Conservation (phyloP, 2,329 filamentous ascomycete species). For the Colletotrichum sp. region DNA sequence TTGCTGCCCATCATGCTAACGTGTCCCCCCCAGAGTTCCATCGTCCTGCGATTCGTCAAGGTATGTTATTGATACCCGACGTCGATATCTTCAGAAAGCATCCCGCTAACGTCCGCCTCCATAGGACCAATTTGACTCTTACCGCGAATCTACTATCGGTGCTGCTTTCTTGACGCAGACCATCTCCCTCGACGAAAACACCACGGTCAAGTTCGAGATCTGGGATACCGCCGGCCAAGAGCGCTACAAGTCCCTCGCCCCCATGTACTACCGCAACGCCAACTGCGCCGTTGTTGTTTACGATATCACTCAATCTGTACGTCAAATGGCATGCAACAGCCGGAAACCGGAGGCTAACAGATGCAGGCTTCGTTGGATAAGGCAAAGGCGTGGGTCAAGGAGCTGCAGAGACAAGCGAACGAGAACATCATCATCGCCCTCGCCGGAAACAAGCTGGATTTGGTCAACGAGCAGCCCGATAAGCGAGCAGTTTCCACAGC, state of each 20-base stretch:
- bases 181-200: slow-evolving; percentile 96
- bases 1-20: slow-evolving; percentile 11
- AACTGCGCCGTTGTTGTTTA: slow-evolving; percentile 99
- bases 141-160: slow-evolving; percentile 97
- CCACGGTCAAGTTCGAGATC: slow-evolving; percentile 99
- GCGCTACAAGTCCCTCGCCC: slow-evolving; percentile 97
- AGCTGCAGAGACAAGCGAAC: slow-evolving; percentile 97
- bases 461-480: slow-evolving; percentile 92
- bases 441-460: slow-evolving; percentile 96
- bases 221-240: slow-evolving; percentile 99
- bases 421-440: slow-evolving; percentile 99
- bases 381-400: slow-evolving; percentile 99
- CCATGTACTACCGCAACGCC: slow-evolving; percentile 99
- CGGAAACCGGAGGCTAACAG: slow-evolving; percentile 26
- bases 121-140: slow-evolving; percentile 97
- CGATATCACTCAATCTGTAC: slow-evolving; percentile 98
- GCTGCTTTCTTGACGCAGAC: slow-evolving; percentile 99
- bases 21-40: slow-evolving; percentile 74
- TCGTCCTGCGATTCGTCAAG: slow-evolving; percentile 98
- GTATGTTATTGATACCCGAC: slow-evolving; percentile 52
- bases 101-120: not conserved
- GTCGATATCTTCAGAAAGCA: not conserved
- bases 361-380: slow-evolving; percentile 92
- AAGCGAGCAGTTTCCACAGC: slow-evolving; percentile 90
- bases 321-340: slow-evolving; percentile 35